Percentiles rank a stretch among this genome's conserved stretches.
These are phyloP conservation scores for Fusarium euwallaceae DNA, from an alignment of 2,329 filamentous ascomycete genomes.

Conservation along the genomic window DNA sequence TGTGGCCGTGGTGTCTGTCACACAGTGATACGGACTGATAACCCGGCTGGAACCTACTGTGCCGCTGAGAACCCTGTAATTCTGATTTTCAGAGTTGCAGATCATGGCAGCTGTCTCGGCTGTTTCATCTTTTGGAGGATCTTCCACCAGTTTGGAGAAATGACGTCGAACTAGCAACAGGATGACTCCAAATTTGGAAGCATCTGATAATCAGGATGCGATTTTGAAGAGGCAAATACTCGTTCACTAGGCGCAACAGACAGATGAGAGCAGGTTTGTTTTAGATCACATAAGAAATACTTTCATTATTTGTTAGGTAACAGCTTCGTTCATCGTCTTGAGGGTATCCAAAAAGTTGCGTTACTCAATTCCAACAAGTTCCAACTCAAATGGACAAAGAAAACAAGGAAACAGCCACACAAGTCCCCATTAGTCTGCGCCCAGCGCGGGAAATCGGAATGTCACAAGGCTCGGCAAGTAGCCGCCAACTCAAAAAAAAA, in stretches of 20 bases:
- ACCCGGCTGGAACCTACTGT: neutral
- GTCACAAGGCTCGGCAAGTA: slow-evolving; percentile 20
- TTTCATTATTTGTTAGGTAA: slow-evolving; percentile 20
- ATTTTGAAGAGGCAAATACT: neutral
- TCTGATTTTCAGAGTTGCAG: slow-evolving; percentile 18
- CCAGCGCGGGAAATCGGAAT: slow-evolving; percentile 18
- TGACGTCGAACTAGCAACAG: slow-evolving; percentile 26
- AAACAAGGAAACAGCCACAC: slow-evolving; percentile 37
- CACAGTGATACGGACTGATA: neutral
- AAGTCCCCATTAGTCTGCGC: slow-evolving; percentile 25
- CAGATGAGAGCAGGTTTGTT: neutral
- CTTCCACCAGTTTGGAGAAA: slow-evolving; percentile 18
- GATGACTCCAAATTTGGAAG: neutral
- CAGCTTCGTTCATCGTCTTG: slow-evolving; percentile 6
- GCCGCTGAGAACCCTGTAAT: slow-evolving; percentile 8
- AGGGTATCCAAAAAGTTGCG: slow-evolving; percentile 20
- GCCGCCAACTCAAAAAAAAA: neutral
- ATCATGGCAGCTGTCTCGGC: slow-evolving; percentile 30
- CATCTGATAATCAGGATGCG: neutral
- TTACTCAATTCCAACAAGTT: slow-evolving; percentile 20
- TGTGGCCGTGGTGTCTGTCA: neutral
- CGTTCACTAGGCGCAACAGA: neutral
- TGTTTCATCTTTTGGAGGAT: slow-evolving; percentile 29
- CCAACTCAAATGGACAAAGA: slow-evolving; percentile 8
- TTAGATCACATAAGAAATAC: slow-evolving; percentile 5